Conservation (phyloP, 1,139 yeast species). For the Scheffersomyces titani region DNA sequence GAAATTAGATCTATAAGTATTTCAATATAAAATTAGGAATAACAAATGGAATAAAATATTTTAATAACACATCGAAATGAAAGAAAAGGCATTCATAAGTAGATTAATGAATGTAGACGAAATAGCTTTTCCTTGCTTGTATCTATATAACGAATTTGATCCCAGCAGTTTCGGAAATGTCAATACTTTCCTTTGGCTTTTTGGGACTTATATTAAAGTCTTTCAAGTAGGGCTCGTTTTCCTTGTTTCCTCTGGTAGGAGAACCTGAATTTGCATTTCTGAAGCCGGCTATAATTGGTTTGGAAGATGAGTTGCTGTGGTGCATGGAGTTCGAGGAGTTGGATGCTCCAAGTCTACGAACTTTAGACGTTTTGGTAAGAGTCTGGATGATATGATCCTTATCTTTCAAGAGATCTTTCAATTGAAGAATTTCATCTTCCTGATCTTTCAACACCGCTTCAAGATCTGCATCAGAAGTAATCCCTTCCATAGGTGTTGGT, state of each 20-base stretch:
- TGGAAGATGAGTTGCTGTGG: neutral
- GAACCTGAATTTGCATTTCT: neutral
- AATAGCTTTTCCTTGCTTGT: neutral
- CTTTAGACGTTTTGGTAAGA: slow-evolving; percentile 58
- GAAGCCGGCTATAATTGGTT: neutral
- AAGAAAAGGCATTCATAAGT: neutral
- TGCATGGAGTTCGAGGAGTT: slow-evolving; percentile 18
- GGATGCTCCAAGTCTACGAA: slow-evolving; percentile 49
- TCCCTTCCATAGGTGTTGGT: neutral
- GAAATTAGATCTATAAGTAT: neutral
- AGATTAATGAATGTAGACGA: neutral
- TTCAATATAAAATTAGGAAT: neutral
- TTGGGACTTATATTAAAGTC: slow-evolving; percentile 23
- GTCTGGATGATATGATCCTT: slow-evolving; percentile 83
- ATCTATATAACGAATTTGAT: neutral
- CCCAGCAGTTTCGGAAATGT: neutral
- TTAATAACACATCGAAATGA: neutral
- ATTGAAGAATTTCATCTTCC: slow-evolving; percentile 67
- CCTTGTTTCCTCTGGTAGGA: slow-evolving; percentile 2
- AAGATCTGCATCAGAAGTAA: neutral
- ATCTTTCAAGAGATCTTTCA: slow-evolving; percentile 59
- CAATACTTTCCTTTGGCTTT: slow-evolving; percentile 10
- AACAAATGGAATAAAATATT: neutral
- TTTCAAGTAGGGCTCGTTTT: slow-evolving; percentile 2
- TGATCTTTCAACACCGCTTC: slow-evolving; percentile 52